Evolutionary conservation across 169 alveolate genomes (phyloP), one percentile per base, ranked within the genome.

Genomic region (Plasmodium coatneyi): DNA sequence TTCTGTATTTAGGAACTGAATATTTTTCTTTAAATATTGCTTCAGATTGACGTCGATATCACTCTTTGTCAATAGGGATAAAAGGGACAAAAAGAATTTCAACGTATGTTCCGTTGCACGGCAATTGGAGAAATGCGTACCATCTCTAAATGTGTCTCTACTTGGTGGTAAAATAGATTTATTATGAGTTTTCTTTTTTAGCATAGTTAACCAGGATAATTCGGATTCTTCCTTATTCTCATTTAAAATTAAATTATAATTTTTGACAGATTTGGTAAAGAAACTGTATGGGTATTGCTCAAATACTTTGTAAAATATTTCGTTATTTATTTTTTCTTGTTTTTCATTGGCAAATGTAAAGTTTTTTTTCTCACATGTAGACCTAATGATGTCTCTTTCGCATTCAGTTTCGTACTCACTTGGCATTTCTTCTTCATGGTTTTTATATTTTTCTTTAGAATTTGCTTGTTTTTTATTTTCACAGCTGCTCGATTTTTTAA

Each of bases 131-230:
- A 93, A 96, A 34, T 95, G 96, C 3, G 97, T 96, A 19, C 97
- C 97, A 46, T 96, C 97, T 54, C 97, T 95, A 95, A 96, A 96
- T 41, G 82, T 94, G 39, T 96, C 97, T 95, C 95, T 96, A 71
- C 97, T 96, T 30, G 97, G 97, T 10, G 97, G 97, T 39, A 95
- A 79, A 43, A 82, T 95, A 30, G 92, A 79, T 30, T 96, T 78
- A 66, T 92, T 95, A 49, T 79, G 87, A 76, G 82, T 96, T 30
- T 94, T 96, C 71, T 95, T 96, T 70, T 96, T 96, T 39, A 96
- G 93, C 97, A 96, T 95, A n/a, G 92, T 92, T 43, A 96, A 71
- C 92, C 95, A 96, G 28, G 97, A 96, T 56, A 96, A 76, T 72
- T 81, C 92, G 32, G 92, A 60, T 89, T 89, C 94, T 71, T 89